These are phyloP conservation scores for Curvularia sp. DNA, from an alignment of 2,329 filamentous ascomycete species.

Conservation along the genomic window DNA sequence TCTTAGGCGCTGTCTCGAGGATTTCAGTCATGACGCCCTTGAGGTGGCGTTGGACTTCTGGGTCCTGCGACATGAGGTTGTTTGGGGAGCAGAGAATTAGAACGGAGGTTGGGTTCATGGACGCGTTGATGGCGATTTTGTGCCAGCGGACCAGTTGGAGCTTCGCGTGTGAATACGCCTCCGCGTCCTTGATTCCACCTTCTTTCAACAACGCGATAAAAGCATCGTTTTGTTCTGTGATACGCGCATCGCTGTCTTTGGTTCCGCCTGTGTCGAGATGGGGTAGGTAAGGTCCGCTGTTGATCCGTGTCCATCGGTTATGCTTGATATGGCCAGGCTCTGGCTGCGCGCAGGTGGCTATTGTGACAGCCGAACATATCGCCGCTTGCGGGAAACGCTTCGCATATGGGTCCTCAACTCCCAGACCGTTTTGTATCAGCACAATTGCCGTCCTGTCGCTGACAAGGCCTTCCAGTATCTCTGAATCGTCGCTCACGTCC, in stretches of 20 bases:
- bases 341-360: slow-evolving; percentile 72
- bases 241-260: slow-evolving; percentile 38
- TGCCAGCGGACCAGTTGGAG: slow-evolving; percentile 77
- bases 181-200: slow-evolving; percentile 71
- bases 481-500: slow-evolving; percentile 68
- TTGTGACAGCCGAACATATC: slow-evolving; percentile 72
- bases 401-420: slow-evolving; percentile 72
- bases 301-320: slow-evolving; percentile 76
- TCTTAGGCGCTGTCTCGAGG: slow-evolving; percentile 66
- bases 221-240: slow-evolving; percentile 54
- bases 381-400: slow-evolving; percentile 66
- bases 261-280: slow-evolving; percentile 49
- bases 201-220: slow-evolving; percentile 64
- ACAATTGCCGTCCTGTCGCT: slow-evolving; percentile 63
- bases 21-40: slow-evolving; percentile 74
- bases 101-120: slow-evolving; percentile 76
- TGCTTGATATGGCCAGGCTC: slow-evolving; percentile 69
- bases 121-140: slow-evolving; percentile 77
- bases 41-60: slow-evolving; percentile 68
- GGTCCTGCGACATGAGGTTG: slow-evolving; percentile 68
- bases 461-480: slow-evolving; percentile 67
- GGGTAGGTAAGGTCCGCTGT: slow-evolving; percentile 70
- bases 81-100: slow-evolving; percentile 70
- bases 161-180: slow-evolving; percentile 68
- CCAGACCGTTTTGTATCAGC: slow-evolving; percentile 73